A percentile compares a stretch with the other conserved stretches of the same genome.
Conservation (phyloP, 148 eudicot species). For the Diospyros lotus region DNA sequence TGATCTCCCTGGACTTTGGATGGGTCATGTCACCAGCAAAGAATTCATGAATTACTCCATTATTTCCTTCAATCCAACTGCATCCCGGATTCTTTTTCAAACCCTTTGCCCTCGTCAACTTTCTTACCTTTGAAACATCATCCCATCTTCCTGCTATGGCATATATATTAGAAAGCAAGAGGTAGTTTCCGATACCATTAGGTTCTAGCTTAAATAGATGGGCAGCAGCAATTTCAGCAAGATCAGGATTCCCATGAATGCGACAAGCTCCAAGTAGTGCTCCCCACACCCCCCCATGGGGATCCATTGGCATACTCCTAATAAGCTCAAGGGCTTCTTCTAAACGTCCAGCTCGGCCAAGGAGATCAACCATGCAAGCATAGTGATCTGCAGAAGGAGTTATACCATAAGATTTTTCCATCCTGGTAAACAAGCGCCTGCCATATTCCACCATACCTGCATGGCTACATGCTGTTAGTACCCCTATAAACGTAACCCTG, state of each 20-base stretch:
- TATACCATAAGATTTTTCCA: conserved; percentile 45
- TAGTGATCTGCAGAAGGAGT: conserved; percentile 42
- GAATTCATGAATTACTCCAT: conserved; percentile 46
- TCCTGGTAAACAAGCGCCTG: conserved; percentile 27
- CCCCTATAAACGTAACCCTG: conserved; percentile 53
- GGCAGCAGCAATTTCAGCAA: conserved; percentile 58
- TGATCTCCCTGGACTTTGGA: conserved; percentile 38
- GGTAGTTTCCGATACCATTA: conserved; percentile 42
- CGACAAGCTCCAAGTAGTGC: conserved; percentile 65
- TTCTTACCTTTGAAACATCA: conserved; percentile 35
- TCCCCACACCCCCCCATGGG: conserved; percentile 63
- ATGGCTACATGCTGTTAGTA: conserved; percentile 59
- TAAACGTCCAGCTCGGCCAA: conserved; percentile 51
- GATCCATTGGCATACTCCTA: conserved; percentile 41
- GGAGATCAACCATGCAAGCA: conserved; percentile 63
- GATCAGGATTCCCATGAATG: conserved; percentile 54
- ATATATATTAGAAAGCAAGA: conserved; percentile 50
- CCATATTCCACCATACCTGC: conserved; percentile 62
- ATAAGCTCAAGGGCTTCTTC: conserved; percentile 52
- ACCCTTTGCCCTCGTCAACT: conserved; percentile 36
- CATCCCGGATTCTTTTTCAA: conserved; percentile 45
- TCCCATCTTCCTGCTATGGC: conserved; percentile 53
- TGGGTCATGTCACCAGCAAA: conserved; percentile 53
- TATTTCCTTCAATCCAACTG: conserved; percentile 57
- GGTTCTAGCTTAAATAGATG: conserved; percentile 55